A percentile compares a stretch with the other conserved stretches of the same genome.
These are phyloP conservation scores for Melanogaster broomeanus DNA, from an alignment of 768 basidiomycete genomes.

Conservation along the genomic window DNA sequence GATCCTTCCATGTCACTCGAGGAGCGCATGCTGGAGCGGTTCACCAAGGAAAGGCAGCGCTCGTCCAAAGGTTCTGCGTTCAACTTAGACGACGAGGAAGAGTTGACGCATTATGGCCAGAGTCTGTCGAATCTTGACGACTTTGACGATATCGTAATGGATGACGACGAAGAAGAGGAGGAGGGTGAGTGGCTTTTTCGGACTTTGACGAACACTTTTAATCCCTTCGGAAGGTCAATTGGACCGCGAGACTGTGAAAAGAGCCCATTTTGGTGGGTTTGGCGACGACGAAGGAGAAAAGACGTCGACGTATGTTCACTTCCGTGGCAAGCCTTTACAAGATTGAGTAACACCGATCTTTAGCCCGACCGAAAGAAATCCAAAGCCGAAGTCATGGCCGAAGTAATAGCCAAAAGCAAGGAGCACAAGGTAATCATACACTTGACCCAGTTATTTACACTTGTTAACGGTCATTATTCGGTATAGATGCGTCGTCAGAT, in stretches of 20 bases:
- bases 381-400: constrained; percentile 96
- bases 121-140: constrained; percentile 84
- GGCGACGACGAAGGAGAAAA: constrained; percentile 54
- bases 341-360: no score
- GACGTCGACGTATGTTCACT: constrained; percentile 47
- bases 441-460: neutral
- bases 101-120: constrained; percentile 90
- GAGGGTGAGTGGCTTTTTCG: constrained; percentile 34
- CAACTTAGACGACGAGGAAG: constrained; percentile 90
- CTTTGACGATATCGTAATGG: constrained; percentile 69
- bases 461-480: neutral
- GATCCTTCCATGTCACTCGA: constrained; percentile 91
- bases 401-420: constrained; percentile 97
- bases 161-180: constrained; percentile 54
- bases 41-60: constrained; percentile 86
- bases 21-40: constrained; percentile 95
- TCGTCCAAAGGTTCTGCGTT: constrained; percentile 75
- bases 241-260: constrained; percentile 63
- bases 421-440: constrained; percentile 72
- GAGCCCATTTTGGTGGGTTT: constrained; percentile 86
- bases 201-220: neutral
- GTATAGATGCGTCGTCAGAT: constrained; percentile 84
- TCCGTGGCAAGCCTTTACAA: constrained; percentile 3
- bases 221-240: constrained; percentile 55
- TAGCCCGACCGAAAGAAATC: constrained; percentile 86